A percentile compares a stretch with the other conserved stretches of the same genome.
These are phyloP conservation scores for Leishmania amazonensis DNA, from an alignment of 208 protist genomes.

Conservation along the genomic window DNA sequence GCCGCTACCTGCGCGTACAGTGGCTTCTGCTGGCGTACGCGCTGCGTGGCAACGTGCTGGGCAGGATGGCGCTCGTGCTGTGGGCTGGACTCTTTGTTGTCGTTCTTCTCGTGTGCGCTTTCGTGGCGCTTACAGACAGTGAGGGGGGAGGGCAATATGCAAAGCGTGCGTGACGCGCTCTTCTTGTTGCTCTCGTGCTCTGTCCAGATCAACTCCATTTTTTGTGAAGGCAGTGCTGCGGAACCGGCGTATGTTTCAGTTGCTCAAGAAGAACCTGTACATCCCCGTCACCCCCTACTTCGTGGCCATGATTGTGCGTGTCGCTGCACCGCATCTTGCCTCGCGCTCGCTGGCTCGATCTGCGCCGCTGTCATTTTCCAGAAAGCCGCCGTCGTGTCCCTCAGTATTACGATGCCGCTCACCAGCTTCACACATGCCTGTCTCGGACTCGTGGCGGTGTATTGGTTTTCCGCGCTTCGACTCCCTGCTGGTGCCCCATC, in stretches of 20 bases:
- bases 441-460: conserved; percentile 38
- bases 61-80: conserved; percentile 31
- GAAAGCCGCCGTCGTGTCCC: conserved; percentile 16
- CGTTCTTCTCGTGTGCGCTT: conserved; percentile 33
- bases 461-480: conserved; percentile 39
- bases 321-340: conserved; percentile 36
- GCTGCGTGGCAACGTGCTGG: conserved; percentile 30
- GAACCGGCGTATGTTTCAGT: conserved; percentile 39
- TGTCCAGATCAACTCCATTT: conserved; percentile 46
- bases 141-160: conserved; percentile 13
- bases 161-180: conserved; percentile 58
- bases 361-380: conserved; percentile 40
- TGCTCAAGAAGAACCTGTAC: conserved; percentile 42
- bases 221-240: conserved; percentile 48
- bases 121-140: conserved; percentile 13
- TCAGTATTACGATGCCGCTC: conserved; percentile 37
- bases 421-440: conserved; percentile 45
- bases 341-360: conserved; percentile 23
- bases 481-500: conserved; percentile 27
- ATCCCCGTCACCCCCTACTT: conserved; percentile 46
- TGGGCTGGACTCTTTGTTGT: conserved; percentile 46
- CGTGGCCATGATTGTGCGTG: conserved; percentile 40
- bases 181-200: conserved; percentile 58
- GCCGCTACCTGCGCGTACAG: conserved; percentile 20
- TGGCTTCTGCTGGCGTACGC: conserved; percentile 27